Conservation (phyloP, 176 grass and related monocot genomes). For the Raddia distichophylla region DNA sequence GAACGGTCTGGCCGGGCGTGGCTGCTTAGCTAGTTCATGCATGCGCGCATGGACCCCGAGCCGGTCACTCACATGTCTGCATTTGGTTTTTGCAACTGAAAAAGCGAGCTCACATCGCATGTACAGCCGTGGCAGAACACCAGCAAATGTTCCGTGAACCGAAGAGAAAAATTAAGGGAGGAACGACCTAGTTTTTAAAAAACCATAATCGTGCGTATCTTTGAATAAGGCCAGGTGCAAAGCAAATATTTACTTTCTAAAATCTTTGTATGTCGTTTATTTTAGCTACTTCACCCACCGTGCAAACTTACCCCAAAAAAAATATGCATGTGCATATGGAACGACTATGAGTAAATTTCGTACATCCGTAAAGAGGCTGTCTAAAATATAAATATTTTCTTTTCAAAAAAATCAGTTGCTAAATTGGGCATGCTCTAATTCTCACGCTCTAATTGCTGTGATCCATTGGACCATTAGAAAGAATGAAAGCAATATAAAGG, state of each 20-base stretch:
- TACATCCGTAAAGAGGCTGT: background rate
- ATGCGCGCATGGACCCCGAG: background rate
- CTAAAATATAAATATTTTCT: background rate
- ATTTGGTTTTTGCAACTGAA: constrained; percentile 44
- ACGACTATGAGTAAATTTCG: background rate
- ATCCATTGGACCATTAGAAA: constrained; percentile 16
- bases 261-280: background rate
- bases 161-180: background rate
- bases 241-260: background rate
- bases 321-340: background rate
- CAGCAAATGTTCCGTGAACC: constrained; percentile 18
- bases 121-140: constrained; percentile 15
- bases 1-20: background rate
- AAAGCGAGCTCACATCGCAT: constrained; percentile 17
- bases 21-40: background rate
- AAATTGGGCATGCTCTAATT: background rate
- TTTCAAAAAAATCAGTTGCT: background rate
- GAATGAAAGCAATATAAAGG: background rate
- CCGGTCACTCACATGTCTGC: constrained; percentile 45
- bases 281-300: background rate
- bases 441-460: background rate
- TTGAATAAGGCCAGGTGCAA: background rate
- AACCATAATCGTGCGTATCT: background rate
- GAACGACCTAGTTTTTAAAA: background rate
- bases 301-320: background rate